Conservation (phyloP, 768 basidiomycete species). For the Trametes cinnabarina region DNA sequence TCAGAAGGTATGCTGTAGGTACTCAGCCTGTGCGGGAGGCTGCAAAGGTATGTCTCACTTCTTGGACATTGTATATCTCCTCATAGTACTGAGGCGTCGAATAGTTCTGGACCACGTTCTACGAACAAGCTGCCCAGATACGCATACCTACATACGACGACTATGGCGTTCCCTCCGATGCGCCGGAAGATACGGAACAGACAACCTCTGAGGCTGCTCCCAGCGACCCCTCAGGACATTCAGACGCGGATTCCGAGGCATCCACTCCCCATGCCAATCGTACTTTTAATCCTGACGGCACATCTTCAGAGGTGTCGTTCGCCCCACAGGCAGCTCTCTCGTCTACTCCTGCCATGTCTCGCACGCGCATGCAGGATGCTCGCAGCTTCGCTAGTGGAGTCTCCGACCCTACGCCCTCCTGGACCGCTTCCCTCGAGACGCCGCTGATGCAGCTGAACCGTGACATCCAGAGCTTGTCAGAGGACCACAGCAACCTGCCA, state of each 20-base stretch:
- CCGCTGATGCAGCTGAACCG: slow-evolving; percentile 67
- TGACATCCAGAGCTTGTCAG: slow-evolving; percentile 55
- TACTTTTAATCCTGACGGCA: slow-evolving; percentile 42
- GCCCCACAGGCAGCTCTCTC: slow-evolving; percentile 72
- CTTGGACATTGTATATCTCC: background rate
- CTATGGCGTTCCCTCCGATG: slow-evolving; percentile 36
- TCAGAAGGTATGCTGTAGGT: slow-evolving; percentile 85
- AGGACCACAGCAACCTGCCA: slow-evolving; percentile 36
- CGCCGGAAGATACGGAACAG: slow-evolving; percentile 16
- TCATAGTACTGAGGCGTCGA: background rate
- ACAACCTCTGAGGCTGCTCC: slow-evolving; percentile 18
- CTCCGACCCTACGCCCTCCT: slow-evolving; percentile 54
- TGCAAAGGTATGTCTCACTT: slow-evolving; percentile 61
- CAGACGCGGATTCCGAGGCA: slow-evolving; percentile 29
- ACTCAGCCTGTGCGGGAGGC: slow-evolving; percentile 89
- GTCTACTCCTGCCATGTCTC: slow-evolving; percentile 69
- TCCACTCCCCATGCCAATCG: slow-evolving; percentile 12
- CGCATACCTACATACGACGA: slow-evolving; percentile 75
- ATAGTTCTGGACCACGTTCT: slow-evolving; percentile 97
- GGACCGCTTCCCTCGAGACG: slow-evolving; percentile 72
- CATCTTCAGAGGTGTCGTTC: slow-evolving; percentile 69
- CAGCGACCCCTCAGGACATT: slow-evolving; percentile 21
- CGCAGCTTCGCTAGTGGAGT: slow-evolving; percentile 37
- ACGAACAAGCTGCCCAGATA: slow-evolving; percentile 89
- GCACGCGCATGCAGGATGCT: slow-evolving; percentile 24